A percentile compares a stretch with the other conserved stretches of the same genome.
Evolutionary conservation across 139 green algal genomes (phyloP).

Genomic region (Dunaliella sp.): DNA sequence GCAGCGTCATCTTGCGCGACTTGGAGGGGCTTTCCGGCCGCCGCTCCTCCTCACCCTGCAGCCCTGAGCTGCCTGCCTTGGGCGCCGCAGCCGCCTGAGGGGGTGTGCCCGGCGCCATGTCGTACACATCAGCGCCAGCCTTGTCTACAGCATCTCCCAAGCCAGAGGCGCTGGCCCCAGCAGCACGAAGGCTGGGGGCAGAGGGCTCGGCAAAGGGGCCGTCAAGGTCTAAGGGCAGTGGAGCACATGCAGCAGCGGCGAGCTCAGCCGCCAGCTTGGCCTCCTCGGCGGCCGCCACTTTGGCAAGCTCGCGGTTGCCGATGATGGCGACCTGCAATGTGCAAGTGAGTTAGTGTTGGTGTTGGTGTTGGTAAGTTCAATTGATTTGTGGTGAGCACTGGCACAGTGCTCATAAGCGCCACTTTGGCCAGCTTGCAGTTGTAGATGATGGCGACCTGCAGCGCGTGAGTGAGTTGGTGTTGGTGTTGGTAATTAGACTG

Average conservation of each 20-base stretch:
- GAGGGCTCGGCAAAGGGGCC: no score
- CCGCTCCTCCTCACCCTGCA: background rate
- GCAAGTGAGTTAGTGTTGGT: no score
- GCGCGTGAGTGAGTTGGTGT: no score
- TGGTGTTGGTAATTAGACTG: no score
- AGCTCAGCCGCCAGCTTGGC: background rate
- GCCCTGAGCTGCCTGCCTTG: background rate
- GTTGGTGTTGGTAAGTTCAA: no score
- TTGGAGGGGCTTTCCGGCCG: background rate
- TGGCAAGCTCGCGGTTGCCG: conserved; percentile 14
- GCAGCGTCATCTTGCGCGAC: background rate
- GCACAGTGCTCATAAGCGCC: no score
- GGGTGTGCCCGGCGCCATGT: background rate
- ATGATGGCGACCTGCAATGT: background rate
- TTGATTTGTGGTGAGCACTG: no score
- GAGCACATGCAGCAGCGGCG: background rate
- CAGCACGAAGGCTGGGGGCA: no score
- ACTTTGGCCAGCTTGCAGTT: conserved; percentile 13
- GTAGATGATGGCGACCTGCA: background rate
- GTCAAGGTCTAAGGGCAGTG: no score
- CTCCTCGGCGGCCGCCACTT: background rate
- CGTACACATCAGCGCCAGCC: background rate
- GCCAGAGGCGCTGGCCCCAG: no score
- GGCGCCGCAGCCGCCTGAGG: background rate
- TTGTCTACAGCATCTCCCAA: no score